These are phyloP conservation scores for Pistacia integerrima DNA, from an alignment of 345 rosid species.

Conservation along the genomic window DNA sequence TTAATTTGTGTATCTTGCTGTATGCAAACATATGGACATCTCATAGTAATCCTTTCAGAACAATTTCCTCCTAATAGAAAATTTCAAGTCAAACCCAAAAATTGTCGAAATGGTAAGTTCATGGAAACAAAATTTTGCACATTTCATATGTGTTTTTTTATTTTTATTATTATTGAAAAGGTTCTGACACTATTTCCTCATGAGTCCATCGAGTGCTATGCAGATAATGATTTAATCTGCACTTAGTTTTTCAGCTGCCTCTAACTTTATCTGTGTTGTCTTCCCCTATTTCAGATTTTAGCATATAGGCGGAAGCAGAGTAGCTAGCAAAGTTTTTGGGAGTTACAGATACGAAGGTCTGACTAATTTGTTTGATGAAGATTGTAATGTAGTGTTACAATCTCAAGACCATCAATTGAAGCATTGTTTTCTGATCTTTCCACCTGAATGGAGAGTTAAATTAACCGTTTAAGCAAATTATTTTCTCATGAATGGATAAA, in stretches of 20 bases:
- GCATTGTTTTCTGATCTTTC: background rate
- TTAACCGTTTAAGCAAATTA: background rate
- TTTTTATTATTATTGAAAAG: too few relatives aligned
- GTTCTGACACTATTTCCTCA: too few relatives aligned
- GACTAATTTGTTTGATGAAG: background rate
- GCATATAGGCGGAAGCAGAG: constrained; percentile 50
- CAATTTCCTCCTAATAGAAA: background rate
- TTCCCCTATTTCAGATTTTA: constrained; percentile 39
- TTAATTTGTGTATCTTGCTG: background rate
- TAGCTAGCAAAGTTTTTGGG: constrained; percentile 9
- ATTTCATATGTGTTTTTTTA: background rate
- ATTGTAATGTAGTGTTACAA: constrained; percentile 6
- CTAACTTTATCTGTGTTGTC: background rate
- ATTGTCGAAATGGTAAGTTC: too few relatives aligned
- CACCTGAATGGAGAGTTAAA: background rate
- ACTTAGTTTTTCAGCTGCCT: background rate
- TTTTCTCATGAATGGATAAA: background rate
- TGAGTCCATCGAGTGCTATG: too few relatives aligned
- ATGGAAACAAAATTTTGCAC: background rate
- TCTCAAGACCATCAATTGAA: background rate
- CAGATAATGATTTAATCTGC: background rate
- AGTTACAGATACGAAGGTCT: background rate
- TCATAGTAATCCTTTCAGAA: background rate
- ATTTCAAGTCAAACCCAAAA: background rate
- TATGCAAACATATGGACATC: background rate